These are phyloP conservation scores for Cladosporium oxysporum DNA, from an alignment of 2,329 filamentous ascomycete species.

Conservation along the genomic window DNA sequence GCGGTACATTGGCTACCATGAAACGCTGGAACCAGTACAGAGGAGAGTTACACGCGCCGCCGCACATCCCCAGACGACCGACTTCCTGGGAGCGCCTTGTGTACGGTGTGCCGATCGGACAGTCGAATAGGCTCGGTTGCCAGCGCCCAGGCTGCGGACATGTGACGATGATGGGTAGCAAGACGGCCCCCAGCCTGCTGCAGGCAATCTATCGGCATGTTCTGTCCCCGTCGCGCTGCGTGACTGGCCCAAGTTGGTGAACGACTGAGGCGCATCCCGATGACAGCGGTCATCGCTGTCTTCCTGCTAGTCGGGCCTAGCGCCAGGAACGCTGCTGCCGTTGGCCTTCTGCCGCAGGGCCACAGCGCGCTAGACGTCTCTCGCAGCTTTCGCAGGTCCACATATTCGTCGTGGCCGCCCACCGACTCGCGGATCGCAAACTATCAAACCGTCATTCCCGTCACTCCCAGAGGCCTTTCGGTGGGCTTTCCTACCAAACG, in stretches of 20 bases:
- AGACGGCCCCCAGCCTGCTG: not conserved
- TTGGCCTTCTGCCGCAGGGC: constrained; percentile 7
- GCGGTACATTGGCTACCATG: constrained; percentile 11
- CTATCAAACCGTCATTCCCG: constrained; percentile 17
- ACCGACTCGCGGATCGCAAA: constrained; percentile 14
- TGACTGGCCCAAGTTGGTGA: constrained; percentile 4
- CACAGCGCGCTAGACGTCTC: constrained; percentile 8
- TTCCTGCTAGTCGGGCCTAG: constrained; percentile 12
- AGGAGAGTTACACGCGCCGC: constrained; percentile 19
- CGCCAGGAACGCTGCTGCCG: constrained; percentile 15
- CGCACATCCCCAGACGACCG: constrained; percentile 17
- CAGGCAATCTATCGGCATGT: constrained; percentile 19
- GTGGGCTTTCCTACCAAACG: not conserved
- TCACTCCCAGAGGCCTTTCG: constrained; percentile 2
- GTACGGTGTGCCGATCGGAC: constrained; percentile 14
- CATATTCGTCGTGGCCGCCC: constrained; percentile 15
- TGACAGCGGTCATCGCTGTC: constrained; percentile 12
- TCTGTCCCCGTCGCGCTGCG: not conserved
- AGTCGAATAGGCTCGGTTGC: not conserved
- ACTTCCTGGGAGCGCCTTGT: constrained; percentile 20
- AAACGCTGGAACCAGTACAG: constrained; percentile 11
- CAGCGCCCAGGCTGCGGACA: constrained; percentile 16
- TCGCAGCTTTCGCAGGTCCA: not conserved
- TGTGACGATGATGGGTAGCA: constrained; percentile 12
- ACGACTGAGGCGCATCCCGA: constrained; percentile 10